Evolutionary conservation across 345 rosid species (phyloP), one percentile per base, ranked within the genome.

Genomic region (rapeseed (Brassica napus)): DNA sequence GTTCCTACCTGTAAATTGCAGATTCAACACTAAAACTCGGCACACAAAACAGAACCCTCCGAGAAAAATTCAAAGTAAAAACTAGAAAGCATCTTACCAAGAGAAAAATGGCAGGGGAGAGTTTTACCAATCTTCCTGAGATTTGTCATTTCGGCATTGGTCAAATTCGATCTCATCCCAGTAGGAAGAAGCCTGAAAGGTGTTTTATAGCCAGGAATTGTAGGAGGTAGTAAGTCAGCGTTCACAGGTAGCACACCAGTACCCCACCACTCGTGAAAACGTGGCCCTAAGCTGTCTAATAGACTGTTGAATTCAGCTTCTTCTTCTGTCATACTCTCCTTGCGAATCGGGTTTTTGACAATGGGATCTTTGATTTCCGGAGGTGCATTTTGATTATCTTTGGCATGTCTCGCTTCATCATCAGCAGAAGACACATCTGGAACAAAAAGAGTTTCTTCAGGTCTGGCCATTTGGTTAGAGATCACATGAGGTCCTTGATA

Each of bases 211-310:
- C 86, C 94, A 32, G 91, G 89, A 86, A 95, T 68, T 61, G 85
- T 89, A 58, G 82, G 86, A 81, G 97, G 94, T 81, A 95, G 97
- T 67, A 89, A 84, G 85, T 93, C 98, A 34, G 98, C 99, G 86
- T 95, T 91, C 68, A 95, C 97, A 0, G 98, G 99, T 71, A 93
- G 90, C 31, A 95, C 81, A 69, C 99, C 99, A 12, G 98, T 95
- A 54, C 99, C 99, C 99, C 99, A 95, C 96, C 96, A 93, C 80
- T 89, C 99, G 21, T 88, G 89, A 69, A 93, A 95, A 61, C 97
- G 94, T 72, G 97, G 91, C 26, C 99, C 99, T 74, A 95, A 85
- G 81, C 90, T 88, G 80, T 95, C 99, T 68, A 95, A 74, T 69
- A 95, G 76, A 64, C 74, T 77, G 76, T 89, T 86, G 81, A 73